Evolutionary conservation across 495 filamentous ascomycete species (phyloP).

Genomic region (Staphylotrichum longicolle): DNA sequence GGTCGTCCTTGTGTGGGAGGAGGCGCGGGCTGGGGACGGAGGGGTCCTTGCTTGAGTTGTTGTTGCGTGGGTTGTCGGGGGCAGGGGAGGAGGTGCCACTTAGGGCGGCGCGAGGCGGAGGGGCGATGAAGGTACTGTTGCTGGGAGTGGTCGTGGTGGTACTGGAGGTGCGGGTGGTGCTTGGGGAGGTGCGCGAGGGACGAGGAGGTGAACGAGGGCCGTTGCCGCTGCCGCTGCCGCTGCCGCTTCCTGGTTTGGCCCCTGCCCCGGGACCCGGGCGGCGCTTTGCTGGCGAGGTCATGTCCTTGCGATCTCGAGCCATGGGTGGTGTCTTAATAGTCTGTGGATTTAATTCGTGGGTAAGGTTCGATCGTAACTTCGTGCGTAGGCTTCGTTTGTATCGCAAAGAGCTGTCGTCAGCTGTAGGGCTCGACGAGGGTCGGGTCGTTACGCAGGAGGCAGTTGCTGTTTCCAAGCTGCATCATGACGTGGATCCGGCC

Average conservation of each 20-base stretch:
- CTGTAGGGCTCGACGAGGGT: not conserved
- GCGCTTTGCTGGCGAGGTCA: slow-evolving; percentile 26
- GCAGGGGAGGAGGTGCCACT: slow-evolving; percentile 38
- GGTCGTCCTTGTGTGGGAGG: not conserved
- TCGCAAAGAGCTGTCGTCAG: not conserved
- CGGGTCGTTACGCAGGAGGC: not conserved
- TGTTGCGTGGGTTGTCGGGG: slow-evolving; percentile 28
- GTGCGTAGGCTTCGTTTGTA: too few species aligned
- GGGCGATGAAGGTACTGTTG: slow-evolving; percentile 36
- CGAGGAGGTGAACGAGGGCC: slow-evolving; percentile 22
- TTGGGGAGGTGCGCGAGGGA: slow-evolving; percentile 17
- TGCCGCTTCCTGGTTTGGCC: slow-evolving; percentile 8
- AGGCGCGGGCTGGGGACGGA: not conserved
- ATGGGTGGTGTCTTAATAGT: not conserved
- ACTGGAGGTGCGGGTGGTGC: not conserved
- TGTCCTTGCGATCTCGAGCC: slow-evolving; percentile 16
- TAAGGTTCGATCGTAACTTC: not conserved
- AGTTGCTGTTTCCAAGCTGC: not conserved
- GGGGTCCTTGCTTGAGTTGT: not conserved
- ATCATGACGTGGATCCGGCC: slow-evolving; percentile 2
- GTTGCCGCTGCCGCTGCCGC: slow-evolving; percentile 1
- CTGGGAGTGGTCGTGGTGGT: slow-evolving; percentile 22
- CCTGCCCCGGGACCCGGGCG: not conserved
- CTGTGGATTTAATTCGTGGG: not conserved
- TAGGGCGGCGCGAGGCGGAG: slow-evolving; percentile 42